Conservation (phyloP, 2,329 filamentous ascomycete species). For the Colletotrichum phormii region DNA sequence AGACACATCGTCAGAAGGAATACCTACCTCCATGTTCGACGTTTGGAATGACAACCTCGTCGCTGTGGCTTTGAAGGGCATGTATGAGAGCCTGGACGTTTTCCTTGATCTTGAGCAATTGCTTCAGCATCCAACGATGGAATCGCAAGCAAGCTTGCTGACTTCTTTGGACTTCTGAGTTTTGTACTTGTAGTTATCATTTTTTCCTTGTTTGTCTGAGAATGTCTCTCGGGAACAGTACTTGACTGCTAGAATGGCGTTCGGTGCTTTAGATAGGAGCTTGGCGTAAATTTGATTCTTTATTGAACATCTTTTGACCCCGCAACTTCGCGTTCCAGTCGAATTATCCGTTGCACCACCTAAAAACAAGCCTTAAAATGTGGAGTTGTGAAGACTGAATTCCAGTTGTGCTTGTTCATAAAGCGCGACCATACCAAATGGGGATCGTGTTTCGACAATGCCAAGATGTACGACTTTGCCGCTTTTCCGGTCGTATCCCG, state of each 20-base stretch:
- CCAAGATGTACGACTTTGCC: conserved; percentile 12
- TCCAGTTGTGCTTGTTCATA: not conserved
- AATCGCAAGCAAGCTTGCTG: not conserved
- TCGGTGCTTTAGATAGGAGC: not conserved
- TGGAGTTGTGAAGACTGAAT: not conserved
- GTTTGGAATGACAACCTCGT: not conserved
- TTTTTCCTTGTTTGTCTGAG: not conserved
- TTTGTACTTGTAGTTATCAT: not conserved
- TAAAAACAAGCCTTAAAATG: not conserved
- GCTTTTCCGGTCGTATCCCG: conserved; percentile 8
- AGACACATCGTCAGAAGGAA: not conserved
- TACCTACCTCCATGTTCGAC: not conserved
- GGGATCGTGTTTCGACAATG: conserved; percentile 12
- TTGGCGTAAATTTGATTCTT: not conserved
- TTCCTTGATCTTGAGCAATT: not conserved
- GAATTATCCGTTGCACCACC: not conserved
- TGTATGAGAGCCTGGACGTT: not conserved
- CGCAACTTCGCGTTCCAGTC: not conserved
- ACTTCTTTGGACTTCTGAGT: not conserved
- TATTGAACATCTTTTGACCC: not conserved
- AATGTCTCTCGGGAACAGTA: not conserved
- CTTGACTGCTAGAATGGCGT: not conserved
- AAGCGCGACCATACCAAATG: conserved; percentile 20
- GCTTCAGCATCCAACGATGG: not conserved
- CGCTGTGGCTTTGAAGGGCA: not conserved